phyloP scores from a whole-genome alignment of 2,329 filamentous ascomycete genomes.

The Sclerotinia glacialis region DNA sequence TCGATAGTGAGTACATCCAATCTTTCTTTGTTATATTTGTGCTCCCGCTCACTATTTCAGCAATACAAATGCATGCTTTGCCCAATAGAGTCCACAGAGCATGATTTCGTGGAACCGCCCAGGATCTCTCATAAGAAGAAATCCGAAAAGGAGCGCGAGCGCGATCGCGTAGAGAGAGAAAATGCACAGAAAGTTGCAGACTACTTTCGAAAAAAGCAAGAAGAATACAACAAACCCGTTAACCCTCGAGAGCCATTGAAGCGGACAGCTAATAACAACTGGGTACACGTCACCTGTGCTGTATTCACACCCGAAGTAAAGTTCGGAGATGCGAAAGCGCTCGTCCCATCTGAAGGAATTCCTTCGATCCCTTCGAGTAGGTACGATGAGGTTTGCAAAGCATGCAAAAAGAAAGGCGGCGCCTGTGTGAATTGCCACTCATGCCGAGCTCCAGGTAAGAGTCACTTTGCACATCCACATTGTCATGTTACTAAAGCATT shows the following conservation, averaged over 20 bases:
- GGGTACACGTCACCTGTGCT: slow-evolving; percentile 93
- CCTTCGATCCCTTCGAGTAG: slow-evolving; percentile 71
- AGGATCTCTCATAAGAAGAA: slow-evolving; percentile 84
- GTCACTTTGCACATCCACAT: background rate
- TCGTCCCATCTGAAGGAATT: slow-evolving; percentile 88
- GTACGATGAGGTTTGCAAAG: slow-evolving; percentile 71
- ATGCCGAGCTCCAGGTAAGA: slow-evolving; percentile 54
- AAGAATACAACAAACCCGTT: slow-evolving; percentile 76
- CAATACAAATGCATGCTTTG: slow-evolving; percentile 93
- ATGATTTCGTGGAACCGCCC: slow-evolving; percentile 79
- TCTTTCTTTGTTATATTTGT: slow-evolving; percentile 29
- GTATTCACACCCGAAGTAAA: slow-evolving; percentile 90
- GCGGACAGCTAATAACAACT: slow-evolving; percentile 93
- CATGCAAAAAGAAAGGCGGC: slow-evolving; percentile 72
- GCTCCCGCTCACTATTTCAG: slow-evolving; percentile 43
- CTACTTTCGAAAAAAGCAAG: slow-evolving; percentile 79
- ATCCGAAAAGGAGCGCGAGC: slow-evolving; percentile 84
- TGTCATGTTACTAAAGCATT: background rate
- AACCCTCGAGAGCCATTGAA: slow-evolving; percentile 89
- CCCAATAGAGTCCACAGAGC: slow-evolving; percentile 74
- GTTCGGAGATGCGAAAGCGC: slow-evolving; percentile 77
- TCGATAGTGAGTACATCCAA: slow-evolving; percentile 68
- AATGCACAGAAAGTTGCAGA: slow-evolving; percentile 74
- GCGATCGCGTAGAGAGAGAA: slow-evolving; percentile 81
- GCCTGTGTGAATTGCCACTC: slow-evolving; percentile 81